Base-by-base conservation (phyloP, 306 rosid species). In the Casuarina equisetifolia region DNA sequence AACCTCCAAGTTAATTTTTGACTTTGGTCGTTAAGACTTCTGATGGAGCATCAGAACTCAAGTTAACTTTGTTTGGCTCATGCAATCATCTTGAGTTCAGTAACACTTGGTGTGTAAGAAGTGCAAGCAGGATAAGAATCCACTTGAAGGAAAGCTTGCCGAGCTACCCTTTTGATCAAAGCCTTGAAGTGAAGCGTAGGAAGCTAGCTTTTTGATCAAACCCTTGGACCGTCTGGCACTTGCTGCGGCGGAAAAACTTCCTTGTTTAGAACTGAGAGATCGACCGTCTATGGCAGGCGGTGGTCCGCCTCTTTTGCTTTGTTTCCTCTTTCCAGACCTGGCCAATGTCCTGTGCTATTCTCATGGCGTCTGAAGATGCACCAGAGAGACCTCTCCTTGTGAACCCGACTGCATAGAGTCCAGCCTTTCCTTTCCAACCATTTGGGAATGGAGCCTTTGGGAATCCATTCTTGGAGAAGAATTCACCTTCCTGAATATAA, bases 311-410 rank as follows among this genome's bases (percentile, higher is more conserved):
- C 81, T 81, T 87, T 83, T 82, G 83, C 74, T 88, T 89, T 1
- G 89, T 89, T 50, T 95, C 97, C 40, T 79, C 81, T 61, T 83
- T 95, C 99, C 99, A 95, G 12, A 87, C 88, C 8, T 72, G 72
- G 15, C 89, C 89, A 81, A 95, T 91, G 79, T 95, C 99, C 81
- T 84, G 86, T 13, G 96, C 92, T 17, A 92, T 89, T 85, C 77
- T 91, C 38, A 82, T 73, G 75, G 99, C 99, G 76, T 95, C 99
- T 48, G 76, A 84, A 17, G 99, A 89, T 44, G 88, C 87, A 63
- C 99, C 99, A 62, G 92, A 87, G 16, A 95, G 92, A 80, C 99
- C 99, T 82, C 92, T 91, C 92, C 82, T 91, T 59, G 99, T 89
- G 77, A 95, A 91, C 69, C 99, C 99, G 75, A 95, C 99, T 2